A percentile compares a stretch with the other conserved stretches of the same genome.
Evolutionary conservation across 352 stramenopile genomes (phyloP).

Genomic region (Globisporangium rhizosaccharum): DNA sequence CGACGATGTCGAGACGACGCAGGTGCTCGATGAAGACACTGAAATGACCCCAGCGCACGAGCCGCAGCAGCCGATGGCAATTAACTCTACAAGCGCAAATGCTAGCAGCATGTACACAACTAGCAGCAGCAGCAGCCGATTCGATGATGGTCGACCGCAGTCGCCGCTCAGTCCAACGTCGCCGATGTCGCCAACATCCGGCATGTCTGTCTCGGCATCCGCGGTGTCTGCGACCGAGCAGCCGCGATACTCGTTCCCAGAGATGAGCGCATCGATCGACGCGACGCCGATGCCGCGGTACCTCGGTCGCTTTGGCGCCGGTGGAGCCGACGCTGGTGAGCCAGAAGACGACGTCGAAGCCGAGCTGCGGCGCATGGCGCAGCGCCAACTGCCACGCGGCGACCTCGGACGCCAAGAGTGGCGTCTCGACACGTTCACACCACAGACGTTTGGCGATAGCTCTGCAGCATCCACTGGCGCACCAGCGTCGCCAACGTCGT

Average conservation of each 20-base stretch:
- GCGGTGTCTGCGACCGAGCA: slow-evolving; percentile 77
- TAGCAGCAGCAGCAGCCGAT: slow-evolving; percentile 2
- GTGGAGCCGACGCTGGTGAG: slow-evolving; percentile 18
- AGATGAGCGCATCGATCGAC: slow-evolving; percentile 81
- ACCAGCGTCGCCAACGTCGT: slow-evolving; percentile 37
- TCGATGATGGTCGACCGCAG: slow-evolving; percentile 11
- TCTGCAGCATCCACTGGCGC: slow-evolving; percentile 5
- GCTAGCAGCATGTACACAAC: background rate
- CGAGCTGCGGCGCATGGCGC: slow-evolving; percentile 67
- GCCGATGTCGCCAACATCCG: slow-evolving; percentile 60
- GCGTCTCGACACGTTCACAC: slow-evolving; percentile 56
- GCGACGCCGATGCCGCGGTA: slow-evolving; percentile 75
- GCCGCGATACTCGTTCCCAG: slow-evolving; percentile 59
- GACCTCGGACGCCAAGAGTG: slow-evolving; percentile 76
- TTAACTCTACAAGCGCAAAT: slow-evolving; percentile 1
- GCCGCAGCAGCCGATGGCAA: slow-evolving; percentile 4
- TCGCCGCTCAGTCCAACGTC: slow-evolving; percentile 40
- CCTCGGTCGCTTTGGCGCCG: slow-evolving; percentile 40
- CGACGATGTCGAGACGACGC: slow-evolving; percentile 10
- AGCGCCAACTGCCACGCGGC: slow-evolving; percentile 69
- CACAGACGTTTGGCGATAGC: slow-evolving; percentile 7
- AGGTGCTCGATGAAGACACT: slow-evolving; percentile 6
- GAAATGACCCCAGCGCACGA: slow-evolving; percentile 15
- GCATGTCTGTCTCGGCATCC: slow-evolving; percentile 67
- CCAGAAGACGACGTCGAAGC: slow-evolving; percentile 70